phyloP scores from a whole-genome alignment of 345 rosid genomes.

The Citrus hindsii region DNA sequence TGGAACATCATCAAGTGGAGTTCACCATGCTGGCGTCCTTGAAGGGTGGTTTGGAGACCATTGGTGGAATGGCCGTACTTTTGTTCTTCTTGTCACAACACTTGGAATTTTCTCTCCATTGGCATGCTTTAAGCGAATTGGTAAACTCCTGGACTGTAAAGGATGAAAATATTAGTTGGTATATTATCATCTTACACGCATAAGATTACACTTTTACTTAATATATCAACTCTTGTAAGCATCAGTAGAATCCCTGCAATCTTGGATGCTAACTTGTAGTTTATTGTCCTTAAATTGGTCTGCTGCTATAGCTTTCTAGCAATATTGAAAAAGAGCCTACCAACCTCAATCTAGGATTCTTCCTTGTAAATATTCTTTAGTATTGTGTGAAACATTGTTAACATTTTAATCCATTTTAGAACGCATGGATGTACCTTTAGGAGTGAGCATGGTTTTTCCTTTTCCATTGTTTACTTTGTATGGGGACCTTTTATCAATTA shows the following conservation, averaged over 20 bases:
- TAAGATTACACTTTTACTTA: neutral
- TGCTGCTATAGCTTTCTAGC: neutral
- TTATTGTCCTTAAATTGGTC: neutral
- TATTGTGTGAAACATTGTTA: neutral
- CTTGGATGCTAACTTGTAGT: neutral
- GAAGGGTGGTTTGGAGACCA: constrained; percentile 84
- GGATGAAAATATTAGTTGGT: neutral
- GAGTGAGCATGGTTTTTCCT: neutral
- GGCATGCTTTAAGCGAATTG: constrained; percentile 76
- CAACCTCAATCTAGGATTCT: neutral
- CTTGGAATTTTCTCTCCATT: constrained; percentile 67
- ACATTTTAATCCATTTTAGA: neutral
- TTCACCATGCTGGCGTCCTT: constrained; percentile 77
- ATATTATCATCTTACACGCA: neutral
- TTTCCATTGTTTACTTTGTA: neutral
- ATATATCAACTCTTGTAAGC: neutral
- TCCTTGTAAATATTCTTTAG: neutral
- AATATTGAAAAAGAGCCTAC: neutral
- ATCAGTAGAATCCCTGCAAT: neutral
- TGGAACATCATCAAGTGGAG: constrained; percentile 74
- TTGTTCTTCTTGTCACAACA: constrained; percentile 64
- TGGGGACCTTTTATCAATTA: neutral
- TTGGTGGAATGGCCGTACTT: constrained; percentile 75
- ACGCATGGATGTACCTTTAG: neutral
- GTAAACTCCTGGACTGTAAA: constrained; percentile 30